phyloP scores from a whole-genome alignment of 768 basidiomycete genomes.

The Trametes cubensis region DNA sequence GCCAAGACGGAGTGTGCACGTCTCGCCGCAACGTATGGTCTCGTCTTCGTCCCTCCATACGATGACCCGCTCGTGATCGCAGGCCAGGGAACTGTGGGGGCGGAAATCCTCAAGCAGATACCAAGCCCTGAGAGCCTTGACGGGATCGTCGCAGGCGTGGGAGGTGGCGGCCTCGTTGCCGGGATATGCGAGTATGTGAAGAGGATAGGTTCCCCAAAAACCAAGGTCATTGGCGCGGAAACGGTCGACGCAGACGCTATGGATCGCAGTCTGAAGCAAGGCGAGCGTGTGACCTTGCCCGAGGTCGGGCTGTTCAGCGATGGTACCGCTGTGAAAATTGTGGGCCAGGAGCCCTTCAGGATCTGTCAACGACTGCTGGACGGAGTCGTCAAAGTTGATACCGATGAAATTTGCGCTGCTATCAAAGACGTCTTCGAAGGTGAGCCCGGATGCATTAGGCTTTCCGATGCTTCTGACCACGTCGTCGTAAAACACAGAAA shows the following conservation, averaged over 20 bases:
- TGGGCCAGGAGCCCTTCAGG: slow-evolving; percentile 93
- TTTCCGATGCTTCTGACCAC: not conserved
- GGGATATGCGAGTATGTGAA: slow-evolving; percentile 93
- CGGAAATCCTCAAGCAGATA: slow-evolving; percentile 93
- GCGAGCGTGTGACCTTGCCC: slow-evolving; percentile 77
- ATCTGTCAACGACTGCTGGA: slow-evolving; percentile 87
- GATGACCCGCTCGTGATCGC: slow-evolving; percentile 97
- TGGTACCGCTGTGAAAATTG: slow-evolving; percentile 94
- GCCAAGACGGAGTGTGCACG: slow-evolving; percentile 94
- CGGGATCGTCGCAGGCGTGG: slow-evolving; percentile 88
- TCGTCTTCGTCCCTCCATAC: slow-evolving; percentile 94
- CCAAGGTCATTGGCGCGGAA: slow-evolving; percentile 88
- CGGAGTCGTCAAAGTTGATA: slow-evolving; percentile 80
- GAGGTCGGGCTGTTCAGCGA: slow-evolving; percentile 98
- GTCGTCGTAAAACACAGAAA: slow-evolving; percentile 57
- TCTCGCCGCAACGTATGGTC: slow-evolving; percentile 71
- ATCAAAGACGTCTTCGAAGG: slow-evolving; percentile 99
- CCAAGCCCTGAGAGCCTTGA: slow-evolving; percentile 75
- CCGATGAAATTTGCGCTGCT: slow-evolving; percentile 97
- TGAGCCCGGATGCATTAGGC: slow-evolving; percentile 35
- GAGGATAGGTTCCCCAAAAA: slow-evolving; percentile 83
- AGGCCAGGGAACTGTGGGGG: slow-evolving; percentile 92
- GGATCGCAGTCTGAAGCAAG: slow-evolving; percentile 76
- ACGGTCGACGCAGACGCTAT: slow-evolving; percentile 96
- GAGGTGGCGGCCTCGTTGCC: slow-evolving; percentile 91